Percentiles rank a stretch among this genome's conserved stretches.
phyloP scores from a whole-genome alignment of 208 protist genomes.

The Leishmania mexicana region DNA sequence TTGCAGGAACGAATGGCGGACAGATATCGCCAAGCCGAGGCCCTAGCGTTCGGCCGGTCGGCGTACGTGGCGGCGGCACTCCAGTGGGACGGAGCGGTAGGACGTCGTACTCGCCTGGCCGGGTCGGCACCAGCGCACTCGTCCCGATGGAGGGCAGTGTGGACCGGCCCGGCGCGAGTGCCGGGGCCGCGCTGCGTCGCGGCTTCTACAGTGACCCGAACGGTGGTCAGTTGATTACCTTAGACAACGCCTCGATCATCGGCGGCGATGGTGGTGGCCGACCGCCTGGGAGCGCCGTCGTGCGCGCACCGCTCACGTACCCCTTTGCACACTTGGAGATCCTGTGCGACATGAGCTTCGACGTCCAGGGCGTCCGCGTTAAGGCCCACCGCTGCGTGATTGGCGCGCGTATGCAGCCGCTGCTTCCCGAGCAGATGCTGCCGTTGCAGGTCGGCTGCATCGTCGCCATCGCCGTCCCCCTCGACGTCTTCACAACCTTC shows the following conservation, averaged over 20 bases:
- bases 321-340: slow-evolving; percentile 83
- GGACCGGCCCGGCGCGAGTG: slow-evolving; percentile 30
- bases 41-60: slow-evolving; percentile 13
- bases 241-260: slow-evolving; percentile 22
- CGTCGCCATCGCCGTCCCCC: slow-evolving; percentile 73
- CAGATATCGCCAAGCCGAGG: slow-evolving; percentile 22
- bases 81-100: slow-evolving; percentile 10
- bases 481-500: slow-evolving; percentile 86
- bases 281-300: slow-evolving; percentile 14
- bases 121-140: slow-evolving; percentile 18
- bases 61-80: slow-evolving; percentile 7
- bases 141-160: slow-evolving; percentile 32
- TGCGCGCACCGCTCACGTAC: slow-evolving; percentile 69
- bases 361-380: slow-evolving; percentile 78
- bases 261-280: slow-evolving; percentile 5
- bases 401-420: slow-evolving; percentile 73
- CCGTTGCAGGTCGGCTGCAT: slow-evolving; percentile 81
- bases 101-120: slow-evolving; percentile 23
- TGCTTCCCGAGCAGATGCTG: slow-evolving; percentile 79
- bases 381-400: slow-evolving; percentile 92
- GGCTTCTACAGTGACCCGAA: slow-evolving; percentile 28
- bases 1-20: not conserved
- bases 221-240: slow-evolving; percentile 23
- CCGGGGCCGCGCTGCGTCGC: slow-evolving; percentile 9
- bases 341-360: slow-evolving; percentile 88